A percentile compares a stretch with the other conserved stretches of the same genome.
These are phyloP conservation scores for Corylus avellana DNA, from an alignment of 306 rosid genomes.

Conservation along the genomic window DNA sequence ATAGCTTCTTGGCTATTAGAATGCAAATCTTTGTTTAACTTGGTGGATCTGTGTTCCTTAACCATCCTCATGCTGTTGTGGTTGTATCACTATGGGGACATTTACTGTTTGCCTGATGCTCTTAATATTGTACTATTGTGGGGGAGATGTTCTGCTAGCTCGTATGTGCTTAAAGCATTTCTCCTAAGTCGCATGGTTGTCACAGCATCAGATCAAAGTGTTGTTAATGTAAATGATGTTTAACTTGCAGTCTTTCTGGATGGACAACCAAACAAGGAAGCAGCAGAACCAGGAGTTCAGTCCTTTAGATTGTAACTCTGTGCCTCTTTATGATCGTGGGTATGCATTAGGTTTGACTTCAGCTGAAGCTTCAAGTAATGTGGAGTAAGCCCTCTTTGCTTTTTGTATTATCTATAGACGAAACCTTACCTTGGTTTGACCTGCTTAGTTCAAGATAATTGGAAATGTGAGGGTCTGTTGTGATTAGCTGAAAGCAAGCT, in stretches of 20 bases:
- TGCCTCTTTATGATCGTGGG: slow-evolving; percentile 94
- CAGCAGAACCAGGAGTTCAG: slow-evolving; percentile 43
- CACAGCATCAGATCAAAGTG: neutral
- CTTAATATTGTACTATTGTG: slow-evolving; percentile 9
- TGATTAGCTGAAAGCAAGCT: neutral
- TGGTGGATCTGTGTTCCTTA: neutral
- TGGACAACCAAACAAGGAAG: slow-evolving; percentile 66
- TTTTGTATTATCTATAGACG: slow-evolving; percentile 21
- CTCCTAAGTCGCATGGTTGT: slow-evolving; percentile 12
- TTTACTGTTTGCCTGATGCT: slow-evolving; percentile 1
- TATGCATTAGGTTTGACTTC: slow-evolving; percentile 86
- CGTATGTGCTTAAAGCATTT: slow-evolving; percentile 3
- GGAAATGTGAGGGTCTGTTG: neutral
- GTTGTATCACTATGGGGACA: slow-evolving; percentile 4
- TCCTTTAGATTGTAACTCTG: slow-evolving; percentile 67
- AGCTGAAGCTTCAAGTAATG: slow-evolving; percentile 57
- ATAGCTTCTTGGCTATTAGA: neutral
- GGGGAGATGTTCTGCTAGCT: slow-evolving; percentile 18
- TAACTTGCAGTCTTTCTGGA: slow-evolving; percentile 90
- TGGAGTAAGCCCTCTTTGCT: slow-evolving; percentile 54
- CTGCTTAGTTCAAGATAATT: neutral
- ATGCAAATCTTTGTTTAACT: neutral
- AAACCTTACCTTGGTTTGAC: neutral
- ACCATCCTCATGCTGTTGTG: neutral
- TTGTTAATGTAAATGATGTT: slow-evolving; percentile 25